Evolutionary conservation across 1,284 basidiomycete genomes (phyloP).

Genomic region (Puccinia polysora): DNA sequence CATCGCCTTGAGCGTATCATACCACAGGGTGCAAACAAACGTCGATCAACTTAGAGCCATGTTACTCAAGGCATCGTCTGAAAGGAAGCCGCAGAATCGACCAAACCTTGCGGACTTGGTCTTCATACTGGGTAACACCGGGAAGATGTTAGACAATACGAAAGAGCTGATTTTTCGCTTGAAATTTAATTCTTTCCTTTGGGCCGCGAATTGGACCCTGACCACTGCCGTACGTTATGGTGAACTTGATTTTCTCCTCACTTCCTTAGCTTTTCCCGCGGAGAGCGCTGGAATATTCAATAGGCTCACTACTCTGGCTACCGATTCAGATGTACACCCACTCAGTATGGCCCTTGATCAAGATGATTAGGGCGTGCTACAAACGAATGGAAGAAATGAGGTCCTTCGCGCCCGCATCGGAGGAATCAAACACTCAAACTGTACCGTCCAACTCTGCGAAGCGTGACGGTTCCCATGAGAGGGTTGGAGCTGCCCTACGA

Average conservation of each 20-base stretch:
- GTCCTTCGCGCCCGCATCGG: neutral
- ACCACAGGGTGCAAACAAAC: conserved; percentile 5
- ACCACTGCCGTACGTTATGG: conserved; percentile 27
- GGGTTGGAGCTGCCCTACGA: conserved; percentile 13
- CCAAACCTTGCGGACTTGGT: neutral
- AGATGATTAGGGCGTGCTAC: conserved; percentile 18
- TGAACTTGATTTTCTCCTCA: neutral
- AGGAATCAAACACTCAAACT: neutral
- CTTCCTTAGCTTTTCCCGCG: neutral
- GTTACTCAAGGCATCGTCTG: conserved; percentile 20
- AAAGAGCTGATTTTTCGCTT: conserved; percentile 12
- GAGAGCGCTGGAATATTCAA: neutral
- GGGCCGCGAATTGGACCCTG: conserved; percentile 31
- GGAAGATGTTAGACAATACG: conserved; percentile 9
- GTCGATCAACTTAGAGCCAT: conserved; percentile 6
- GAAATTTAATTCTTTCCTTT: conserved; percentile 28
- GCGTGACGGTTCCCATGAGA: neutral
- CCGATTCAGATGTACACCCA: conserved; percentile 22
- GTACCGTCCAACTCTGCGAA: neutral
- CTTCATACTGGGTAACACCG: neutral
- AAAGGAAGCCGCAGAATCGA: conserved; percentile 9
- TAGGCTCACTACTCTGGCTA: neutral
- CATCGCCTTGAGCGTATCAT: conserved; percentile 14
- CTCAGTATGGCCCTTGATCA: conserved; percentile 36
- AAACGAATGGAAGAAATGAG: conserved; percentile 26